Conservation (phyloP, 352 stramenopile species). For the Globisporangium sylvaticum region DNA sequence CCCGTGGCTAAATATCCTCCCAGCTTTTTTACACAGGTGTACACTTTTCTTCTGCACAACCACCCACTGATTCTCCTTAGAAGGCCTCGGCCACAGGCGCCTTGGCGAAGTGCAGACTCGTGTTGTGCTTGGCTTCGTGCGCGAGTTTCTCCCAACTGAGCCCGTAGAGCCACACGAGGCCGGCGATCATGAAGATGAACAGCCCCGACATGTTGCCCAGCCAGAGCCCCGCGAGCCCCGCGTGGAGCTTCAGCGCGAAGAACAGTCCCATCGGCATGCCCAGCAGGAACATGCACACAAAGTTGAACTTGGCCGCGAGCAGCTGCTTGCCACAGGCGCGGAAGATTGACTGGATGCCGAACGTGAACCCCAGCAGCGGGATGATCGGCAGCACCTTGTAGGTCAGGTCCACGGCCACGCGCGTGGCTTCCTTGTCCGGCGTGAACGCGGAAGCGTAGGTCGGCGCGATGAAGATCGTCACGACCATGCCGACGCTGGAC, state of each 20-base stretch:
- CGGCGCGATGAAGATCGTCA: neutral
- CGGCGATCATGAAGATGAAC: conserved; percentile 27
- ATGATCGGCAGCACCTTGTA: neutral
- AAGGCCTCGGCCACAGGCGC: conserved; percentile 6
- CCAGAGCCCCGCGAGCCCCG: conserved; percentile 35
- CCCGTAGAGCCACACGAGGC: conserved; percentile 16
- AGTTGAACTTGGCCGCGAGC: neutral
- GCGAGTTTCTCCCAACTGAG: conserved; percentile 13
- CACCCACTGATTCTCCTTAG: conserved; percentile 2
- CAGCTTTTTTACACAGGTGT: too few relatives aligned
- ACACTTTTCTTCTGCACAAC: neutral
- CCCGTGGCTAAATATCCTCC: neutral
- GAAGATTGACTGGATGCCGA: neutral
- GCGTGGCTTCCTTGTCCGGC: neutral
- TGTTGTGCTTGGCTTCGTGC: conserved; percentile 16
- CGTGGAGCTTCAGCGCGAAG: neutral
- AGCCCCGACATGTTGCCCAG: conserved; percentile 43
- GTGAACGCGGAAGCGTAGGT: conserved; percentile 15
- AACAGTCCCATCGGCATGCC: neutral
- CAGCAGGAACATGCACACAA: neutral
- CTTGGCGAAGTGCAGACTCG: conserved; percentile 4
- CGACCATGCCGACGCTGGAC: conserved; percentile 1
- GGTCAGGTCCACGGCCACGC: neutral
- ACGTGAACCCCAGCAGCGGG: neutral
- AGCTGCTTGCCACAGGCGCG: neutral